Percentiles rank a stretch among this genome's conserved stretches.
Conservation (phyloP, 139 green algal species). For the Volvox reticuliferus region DNA sequence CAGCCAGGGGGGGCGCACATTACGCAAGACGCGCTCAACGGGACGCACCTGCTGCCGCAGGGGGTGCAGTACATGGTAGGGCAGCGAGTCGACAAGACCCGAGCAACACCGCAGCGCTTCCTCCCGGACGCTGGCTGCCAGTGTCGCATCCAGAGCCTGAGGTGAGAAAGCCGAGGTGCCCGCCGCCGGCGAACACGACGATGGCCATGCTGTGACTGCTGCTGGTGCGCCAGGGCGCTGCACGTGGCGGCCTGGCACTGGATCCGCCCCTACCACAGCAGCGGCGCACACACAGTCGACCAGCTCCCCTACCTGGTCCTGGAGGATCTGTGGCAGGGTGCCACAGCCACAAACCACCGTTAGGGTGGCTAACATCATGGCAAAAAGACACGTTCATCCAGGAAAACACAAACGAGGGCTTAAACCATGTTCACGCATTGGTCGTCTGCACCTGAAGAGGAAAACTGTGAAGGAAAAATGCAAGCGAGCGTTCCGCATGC, state of each 20-base stretch:
- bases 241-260: too few species aligned
- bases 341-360: too few species aligned
- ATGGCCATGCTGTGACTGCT: neutral
- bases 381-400: too few species aligned
- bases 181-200: neutral
- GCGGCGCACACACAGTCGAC: neutral
- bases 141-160: neutral
- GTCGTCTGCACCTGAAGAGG: too few species aligned
- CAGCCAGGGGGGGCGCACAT: too few species aligned
- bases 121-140: conserved; percentile 35
- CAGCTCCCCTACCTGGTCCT: neutral
- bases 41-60: conserved; percentile 29
- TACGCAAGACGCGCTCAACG: neutral
- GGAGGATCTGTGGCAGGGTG: neutral
- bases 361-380: too few species aligned
- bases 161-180: neutral
- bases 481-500: too few species aligned
- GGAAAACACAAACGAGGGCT: too few species aligned
- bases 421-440: too few species aligned
- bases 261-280: neutral
- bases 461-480: too few species aligned
- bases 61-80: conserved; percentile 50
- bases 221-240: too few species aligned
- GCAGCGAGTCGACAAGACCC: conserved; percentile 35
- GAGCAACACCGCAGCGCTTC: conserved; percentile 29